Evolutionary conservation across 2,329 filamentous ascomycete genomes (phyloP), one percentile per base, ranked within the genome.

Genomic region (Calonectria naviculata): DNA sequence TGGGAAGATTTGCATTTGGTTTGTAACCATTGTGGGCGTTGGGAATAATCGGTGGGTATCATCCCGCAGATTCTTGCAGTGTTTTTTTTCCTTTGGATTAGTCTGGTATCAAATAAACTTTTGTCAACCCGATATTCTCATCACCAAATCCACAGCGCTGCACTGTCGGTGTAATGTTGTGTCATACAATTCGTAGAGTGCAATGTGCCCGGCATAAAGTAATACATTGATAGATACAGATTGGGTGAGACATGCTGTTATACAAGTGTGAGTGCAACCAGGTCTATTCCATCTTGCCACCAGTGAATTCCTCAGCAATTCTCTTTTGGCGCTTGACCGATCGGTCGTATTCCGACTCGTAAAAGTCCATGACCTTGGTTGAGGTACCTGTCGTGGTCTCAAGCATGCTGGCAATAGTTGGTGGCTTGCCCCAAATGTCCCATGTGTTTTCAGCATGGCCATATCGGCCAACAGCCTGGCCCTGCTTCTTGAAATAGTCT

Each of bases 231-330:
- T 75, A 75, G 73, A 75, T 71, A 62, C 24, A 71, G 46, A 63
- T 69, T 31, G 9, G n/a, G 52, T 24, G 49, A 34, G 52, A n/a
- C 44, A 68, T 28, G 68, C 29, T 78, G 69, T 77, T 78, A 72
- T 80, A 78, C 76, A 79, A 68, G 56, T 62, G 69, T 62, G 60
- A 62, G 19, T n/a, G 58, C 65, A 26, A 66, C 38, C 36, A 38
- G 52, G 31, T 61, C 38, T 81, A 83, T 68, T 85, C 84, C 83
- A 90, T 86, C 82, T 89, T 90, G 71, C 89, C 89, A 64, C 89
- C 89, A 26, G 89, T 91, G 71, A 91, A 83, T 80, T 90, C 88
- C 80, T 91, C 89, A 4, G 89, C 85, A 67, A 91, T 86, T 60
- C 80, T 83, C 83, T 88, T 89, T 80, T 90, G 89, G 68, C 89